Conservation (phyloP, 495 filamentous ascomycete genomes). For the Neurospora tetraspora region DNA sequence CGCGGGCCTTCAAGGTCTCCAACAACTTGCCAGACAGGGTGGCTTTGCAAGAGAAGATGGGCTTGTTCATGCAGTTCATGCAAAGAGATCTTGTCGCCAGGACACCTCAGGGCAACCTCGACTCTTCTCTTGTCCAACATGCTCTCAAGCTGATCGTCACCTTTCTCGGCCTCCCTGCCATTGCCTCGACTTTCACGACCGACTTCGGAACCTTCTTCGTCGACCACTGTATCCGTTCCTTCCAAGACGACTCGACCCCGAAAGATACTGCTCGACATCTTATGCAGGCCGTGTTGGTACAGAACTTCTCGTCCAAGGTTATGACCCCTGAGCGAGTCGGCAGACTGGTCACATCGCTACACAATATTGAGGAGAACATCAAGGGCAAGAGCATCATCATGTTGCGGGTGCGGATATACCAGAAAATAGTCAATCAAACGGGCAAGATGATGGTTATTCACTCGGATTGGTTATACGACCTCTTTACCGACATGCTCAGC, state of each 20-base stretch:
- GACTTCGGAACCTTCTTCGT: constrained; percentile 72
- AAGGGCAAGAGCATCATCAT: constrained; percentile 68
- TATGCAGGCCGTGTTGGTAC: constrained; percentile 64
- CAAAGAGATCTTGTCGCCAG: constrained; percentile 61
- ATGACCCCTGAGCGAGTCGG: constrained; percentile 61
- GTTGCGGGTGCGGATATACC: constrained; percentile 66
- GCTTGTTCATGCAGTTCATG: constrained; percentile 64
- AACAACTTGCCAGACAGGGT: constrained; percentile 62
- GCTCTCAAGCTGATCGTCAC: constrained; percentile 64
- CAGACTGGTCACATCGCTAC: constrained; percentile 55
- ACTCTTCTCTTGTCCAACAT: constrained; percentile 59
- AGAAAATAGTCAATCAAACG: constrained; percentile 58
- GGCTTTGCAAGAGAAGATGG: constrained; percentile 64
- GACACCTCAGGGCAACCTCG: constrained; percentile 36
- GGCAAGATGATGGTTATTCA: constrained; percentile 53
- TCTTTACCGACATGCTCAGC: constrained; percentile 75
- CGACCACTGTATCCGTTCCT: constrained; percentile 61
- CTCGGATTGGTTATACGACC: constrained; percentile 65
- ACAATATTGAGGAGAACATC: constrained; percentile 60
- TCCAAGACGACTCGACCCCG: constrained; percentile 45
- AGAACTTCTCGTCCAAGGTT: constrained; percentile 62
- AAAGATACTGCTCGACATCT: constrained; percentile 72
- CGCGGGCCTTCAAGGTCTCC: constrained; percentile 64
- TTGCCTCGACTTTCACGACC: constrained; percentile 54
- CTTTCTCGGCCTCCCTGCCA: constrained; percentile 57